Percentiles rank a stretch among this genome's conserved stretches.
phyloP scores from a whole-genome alignment of 1,284 basidiomycete genomes.

The Gyrodon tennesseensis region DNA sequence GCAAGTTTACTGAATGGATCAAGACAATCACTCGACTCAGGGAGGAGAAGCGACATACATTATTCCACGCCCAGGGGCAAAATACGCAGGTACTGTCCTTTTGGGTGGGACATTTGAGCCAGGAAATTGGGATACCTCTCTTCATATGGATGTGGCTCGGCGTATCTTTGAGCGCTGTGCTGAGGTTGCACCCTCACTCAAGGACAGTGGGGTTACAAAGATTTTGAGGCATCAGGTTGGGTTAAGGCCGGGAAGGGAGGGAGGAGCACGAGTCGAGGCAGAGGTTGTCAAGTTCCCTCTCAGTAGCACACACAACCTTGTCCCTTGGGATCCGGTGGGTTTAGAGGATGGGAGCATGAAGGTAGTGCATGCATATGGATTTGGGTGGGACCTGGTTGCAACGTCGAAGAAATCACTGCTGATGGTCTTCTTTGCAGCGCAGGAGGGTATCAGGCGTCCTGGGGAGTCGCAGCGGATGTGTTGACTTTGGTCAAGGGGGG shows the following conservation, averaged over 20 bases:
- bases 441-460: slow-evolving; percentile 57
- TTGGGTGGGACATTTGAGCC: slow-evolving; percentile 59
- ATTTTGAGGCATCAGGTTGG: slow-evolving; percentile 64
- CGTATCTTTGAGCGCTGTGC: slow-evolving; percentile 52
- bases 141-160: slow-evolving; percentile 49
- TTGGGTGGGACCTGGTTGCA: slow-evolving; percentile 48
- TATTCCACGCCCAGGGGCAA: slow-evolving; percentile 53
- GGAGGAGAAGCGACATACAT: slow-evolving; percentile 49
- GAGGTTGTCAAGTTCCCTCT: slow-evolving; percentile 50
- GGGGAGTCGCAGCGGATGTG: slow-evolving; percentile 55
- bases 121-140: slow-evolving; percentile 53
- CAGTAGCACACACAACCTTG: slow-evolving; percentile 37
- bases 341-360: slow-evolving; percentile 43
- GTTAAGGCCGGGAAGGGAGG: slow-evolving; percentile 58
- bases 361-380: slow-evolving; percentile 66
- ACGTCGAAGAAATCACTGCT: slow-evolving; percentile 11
- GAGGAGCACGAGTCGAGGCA: slow-evolving; percentile 60
- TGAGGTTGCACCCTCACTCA: slow-evolving; percentile 46
- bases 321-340: slow-evolving; percentile 36
- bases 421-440: slow-evolving; percentile 40
- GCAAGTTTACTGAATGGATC: slow-evolving; percentile 2
- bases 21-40: slow-evolving; percentile 24
- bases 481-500: slow-evolving; percentile 39
- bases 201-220: slow-evolving; percentile 43
- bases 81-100: slow-evolving; percentile 47